Evolutionary conservation across 768 basidiomycete genomes (phyloP).

Genomic region (Lactarius indigo): DNA sequence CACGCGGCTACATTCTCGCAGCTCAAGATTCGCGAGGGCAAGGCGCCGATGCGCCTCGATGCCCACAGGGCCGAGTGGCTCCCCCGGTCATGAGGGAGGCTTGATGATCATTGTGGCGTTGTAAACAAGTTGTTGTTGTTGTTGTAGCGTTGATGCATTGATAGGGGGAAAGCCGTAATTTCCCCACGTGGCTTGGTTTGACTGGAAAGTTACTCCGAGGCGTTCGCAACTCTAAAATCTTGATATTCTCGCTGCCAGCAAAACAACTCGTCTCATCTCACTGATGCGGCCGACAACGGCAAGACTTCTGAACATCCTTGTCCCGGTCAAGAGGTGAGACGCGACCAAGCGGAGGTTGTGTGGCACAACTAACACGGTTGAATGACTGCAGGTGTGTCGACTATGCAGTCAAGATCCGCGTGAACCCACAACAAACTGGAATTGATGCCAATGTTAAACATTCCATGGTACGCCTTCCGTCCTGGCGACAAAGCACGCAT

Average conservation of each 20-base stretch:
- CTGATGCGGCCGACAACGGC: constrained; percentile 71
- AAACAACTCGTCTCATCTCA: background rate
- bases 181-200: background rate
- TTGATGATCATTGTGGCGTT: too few relatives aligned
- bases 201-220: background rate
- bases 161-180: background rate
- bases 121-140: background rate
- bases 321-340: constrained; percentile 84
- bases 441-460: constrained; percentile 98
- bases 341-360: background rate
- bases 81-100: constrained; percentile 7
- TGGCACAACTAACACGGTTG: background rate
- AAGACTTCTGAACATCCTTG: constrained; percentile 82
- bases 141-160: background rate
- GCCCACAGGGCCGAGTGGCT: constrained; percentile 33
- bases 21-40: constrained; percentile 22
- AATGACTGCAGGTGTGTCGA: constrained; percentile 70
- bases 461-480: constrained; percentile 72
- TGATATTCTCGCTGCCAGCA: background rate
- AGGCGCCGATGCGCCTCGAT: constrained; percentile 25
- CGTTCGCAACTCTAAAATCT: constrained; percentile 3
- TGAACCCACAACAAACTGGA: constrained; percentile 91
- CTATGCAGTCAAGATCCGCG: constrained; percentile 97
- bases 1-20: constrained; percentile 23
- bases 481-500: background rate